Base-by-base conservation (phyloP, 2,329 filamentous ascomycete genomes). In the Diaporthe amygdali region DNA sequence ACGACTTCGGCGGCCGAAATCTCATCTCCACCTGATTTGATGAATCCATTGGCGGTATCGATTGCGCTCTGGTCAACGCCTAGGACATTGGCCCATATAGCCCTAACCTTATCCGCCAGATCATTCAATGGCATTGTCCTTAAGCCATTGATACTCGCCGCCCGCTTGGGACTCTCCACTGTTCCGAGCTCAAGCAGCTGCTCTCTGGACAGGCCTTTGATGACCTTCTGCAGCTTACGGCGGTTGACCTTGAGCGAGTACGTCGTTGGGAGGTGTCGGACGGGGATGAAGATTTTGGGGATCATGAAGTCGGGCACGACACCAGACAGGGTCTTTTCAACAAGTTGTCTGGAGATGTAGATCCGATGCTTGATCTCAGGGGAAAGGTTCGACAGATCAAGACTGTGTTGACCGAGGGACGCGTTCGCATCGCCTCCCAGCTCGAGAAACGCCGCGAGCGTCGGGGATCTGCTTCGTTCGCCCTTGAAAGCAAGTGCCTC, bases 181-280 rank as follows among this genome's bases (percentile, higher is more conserved):
- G 76, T 79, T 0, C 82, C 81, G 17, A 89, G 78, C 0, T 78
- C 80, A 1, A 84, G 70, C 0, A 89, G 79, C 70, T 88, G 82
- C 2, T 83, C 78, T 6, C 81, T 81, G 0, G 84, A 83, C 12
- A 87, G 72, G 0, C 81, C 81, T 0, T 81, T 75, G 34, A 84
- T 83, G 71, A 84, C 81, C 72, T 82, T 84, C 69, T 85, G 84
- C 9, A 89, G 81, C 66, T 83, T 83, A 22, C 82, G 79, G 2
- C 85, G 81, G 73, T 88, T 84, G 49, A 88, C 81, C 74, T 89
- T 86, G 66, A 88, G 80, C 0, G 85, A 86, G 0, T 82, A 79
- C 0, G 86, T 88, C 27, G 88, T 75, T 0, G 87, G 87, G 25
- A 89, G 80, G 14, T 80, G 76, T 55, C 81, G 81, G 27, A 89